Conservation (phyloP, 1,284 basidiomycete species). For the Cryptococcus jaspeensis region DNA sequence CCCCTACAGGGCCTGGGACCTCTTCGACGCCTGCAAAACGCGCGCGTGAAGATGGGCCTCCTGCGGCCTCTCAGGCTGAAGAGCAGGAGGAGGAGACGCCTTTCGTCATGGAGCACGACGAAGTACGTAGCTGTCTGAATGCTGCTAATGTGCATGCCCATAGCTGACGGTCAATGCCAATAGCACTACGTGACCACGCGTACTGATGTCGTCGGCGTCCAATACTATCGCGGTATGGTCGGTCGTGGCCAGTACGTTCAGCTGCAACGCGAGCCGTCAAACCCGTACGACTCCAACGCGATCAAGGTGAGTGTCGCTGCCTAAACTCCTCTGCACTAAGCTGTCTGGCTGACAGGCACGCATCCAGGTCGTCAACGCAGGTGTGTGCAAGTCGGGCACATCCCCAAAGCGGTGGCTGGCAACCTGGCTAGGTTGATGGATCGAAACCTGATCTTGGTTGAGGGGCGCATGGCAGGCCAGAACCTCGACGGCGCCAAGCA, state of each 20-base stretch:
- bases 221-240: conserved; percentile 79
- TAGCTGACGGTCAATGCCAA: neutral
- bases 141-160: no score
- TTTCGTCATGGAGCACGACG: neutral
- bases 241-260: conserved; percentile 74
- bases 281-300: conserved; percentile 64
- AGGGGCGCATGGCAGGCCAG: conserved; percentile 61
- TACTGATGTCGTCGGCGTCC: conserved; percentile 72
- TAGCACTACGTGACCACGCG: conserved; percentile 64
- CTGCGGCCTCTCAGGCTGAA: neutral
- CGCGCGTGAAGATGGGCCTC: neutral
- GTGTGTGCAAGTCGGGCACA: conserved; percentile 71
- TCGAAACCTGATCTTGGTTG: conserved; percentile 61
- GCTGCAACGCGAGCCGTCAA: conserved; percentile 66
- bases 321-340: no score
- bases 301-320: conserved; percentile 27
- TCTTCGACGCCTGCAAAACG: neutral
- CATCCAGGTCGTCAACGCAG: conserved; percentile 69
- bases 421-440: conserved; percentile 72
- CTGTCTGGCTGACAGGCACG: neutral
- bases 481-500: conserved; percentile 37
- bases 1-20: neutral
- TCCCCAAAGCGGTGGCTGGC: conserved; percentile 61
- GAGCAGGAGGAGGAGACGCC: neutral
- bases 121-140: neutral